These are phyloP conservation scores for Wallacemonas sp. DNA, from an alignment of 208 protist species.

Conservation along the genomic window DNA sequence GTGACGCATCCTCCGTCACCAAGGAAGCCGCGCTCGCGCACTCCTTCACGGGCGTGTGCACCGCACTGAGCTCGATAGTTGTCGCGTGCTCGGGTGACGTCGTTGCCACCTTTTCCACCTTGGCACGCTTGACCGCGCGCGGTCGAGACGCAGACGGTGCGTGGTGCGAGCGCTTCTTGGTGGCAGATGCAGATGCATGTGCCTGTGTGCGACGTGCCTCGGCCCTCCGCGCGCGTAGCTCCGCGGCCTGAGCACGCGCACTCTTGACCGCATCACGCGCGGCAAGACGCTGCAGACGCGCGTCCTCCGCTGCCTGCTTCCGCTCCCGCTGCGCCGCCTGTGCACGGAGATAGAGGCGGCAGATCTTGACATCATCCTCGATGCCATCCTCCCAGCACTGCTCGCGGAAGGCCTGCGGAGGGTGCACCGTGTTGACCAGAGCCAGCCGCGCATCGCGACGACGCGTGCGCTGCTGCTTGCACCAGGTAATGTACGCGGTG, in stretches of 20 bases:
- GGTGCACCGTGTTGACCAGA: constrained; percentile 24
- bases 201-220: neutral
- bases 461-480: constrained; percentile 23
- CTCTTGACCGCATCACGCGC: constrained; percentile 7
- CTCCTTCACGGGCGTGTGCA: no score
- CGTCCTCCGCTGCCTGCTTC: constrained; percentile 4
- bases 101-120: neutral
- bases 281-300: neutral
- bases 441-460: constrained; percentile 25
- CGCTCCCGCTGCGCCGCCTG: constrained; percentile 4
- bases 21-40: no score
- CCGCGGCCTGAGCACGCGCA: neutral
- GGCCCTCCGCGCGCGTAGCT: neutral
- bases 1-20: no score
- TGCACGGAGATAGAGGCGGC: constrained; percentile 19
- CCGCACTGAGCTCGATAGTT: no score
- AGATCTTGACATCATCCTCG: constrained; percentile 40
- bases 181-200: neutral
- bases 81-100: neutral
- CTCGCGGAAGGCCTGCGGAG: constrained; percentile 28
- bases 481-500: constrained; percentile 18
- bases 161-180: neutral
- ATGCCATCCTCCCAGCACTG: constrained; percentile 42
- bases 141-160: neutral
- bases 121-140: neutral